A percentile compares a stretch with the other conserved stretches of the same genome.
These are phyloP conservation scores for Verbascum thapsus DNA, from an alignment of 257 asterid genomes.

Conservation along the genomic window DNA sequence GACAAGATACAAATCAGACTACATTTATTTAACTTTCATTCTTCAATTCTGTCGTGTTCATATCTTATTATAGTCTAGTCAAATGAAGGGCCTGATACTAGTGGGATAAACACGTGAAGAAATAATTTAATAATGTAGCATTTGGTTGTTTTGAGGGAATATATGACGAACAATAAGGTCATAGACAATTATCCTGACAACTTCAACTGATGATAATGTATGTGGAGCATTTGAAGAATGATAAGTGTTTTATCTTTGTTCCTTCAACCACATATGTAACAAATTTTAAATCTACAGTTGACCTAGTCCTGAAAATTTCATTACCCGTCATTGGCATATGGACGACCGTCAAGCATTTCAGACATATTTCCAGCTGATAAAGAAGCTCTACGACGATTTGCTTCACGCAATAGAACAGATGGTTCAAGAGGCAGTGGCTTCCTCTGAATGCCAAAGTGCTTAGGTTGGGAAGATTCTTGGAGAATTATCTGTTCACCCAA, in stretches of 20 bases:
- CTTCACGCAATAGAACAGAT: slow-evolving; percentile 91
- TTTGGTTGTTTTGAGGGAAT: slow-evolving; percentile 23
- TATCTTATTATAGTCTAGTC: slow-evolving; percentile 21
- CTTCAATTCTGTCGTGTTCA: slow-evolving; percentile 19
- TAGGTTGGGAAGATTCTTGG: slow-evolving; percentile 75
- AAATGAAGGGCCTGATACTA: background rate
- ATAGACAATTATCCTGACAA: too few species aligned
- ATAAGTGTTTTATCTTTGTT: slow-evolving; percentile 22
- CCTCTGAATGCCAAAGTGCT: slow-evolving; percentile 94
- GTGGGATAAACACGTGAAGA: slow-evolving; percentile 20
- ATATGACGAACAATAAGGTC: slow-evolving; percentile 23
- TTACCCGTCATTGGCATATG: slow-evolving; percentile 70
- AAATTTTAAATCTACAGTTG: slow-evolving; percentile 20
- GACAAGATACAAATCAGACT: slow-evolving; percentile 14
- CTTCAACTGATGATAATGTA: too few species aligned
- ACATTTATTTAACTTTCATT: slow-evolving; percentile 9
- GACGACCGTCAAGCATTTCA: slow-evolving; percentile 80
- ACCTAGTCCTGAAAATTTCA: slow-evolving; percentile 33
- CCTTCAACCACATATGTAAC: slow-evolving; percentile 27
- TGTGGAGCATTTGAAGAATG: slow-evolving; percentile 21
- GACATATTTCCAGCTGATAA: slow-evolving; percentile 93
- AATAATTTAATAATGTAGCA: background rate
- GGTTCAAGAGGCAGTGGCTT: slow-evolving; percentile 98
- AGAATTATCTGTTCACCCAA: slow-evolving; percentile 66
- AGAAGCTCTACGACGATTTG: slow-evolving; percentile 98